phyloP scores from a whole-genome alignment of 805 yeast species.

The Pichia californica region DNA sequence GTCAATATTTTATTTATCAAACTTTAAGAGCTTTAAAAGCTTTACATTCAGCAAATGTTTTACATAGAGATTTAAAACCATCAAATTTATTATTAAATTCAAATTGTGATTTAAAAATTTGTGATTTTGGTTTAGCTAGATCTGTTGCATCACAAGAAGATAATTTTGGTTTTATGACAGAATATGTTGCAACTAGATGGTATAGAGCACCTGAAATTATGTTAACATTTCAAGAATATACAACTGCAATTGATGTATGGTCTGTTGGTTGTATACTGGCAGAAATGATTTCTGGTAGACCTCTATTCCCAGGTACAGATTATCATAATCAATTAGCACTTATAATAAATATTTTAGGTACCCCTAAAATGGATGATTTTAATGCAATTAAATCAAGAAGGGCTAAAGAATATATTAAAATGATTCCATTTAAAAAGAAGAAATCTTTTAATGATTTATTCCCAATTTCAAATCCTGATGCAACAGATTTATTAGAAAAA shows the following conservation, averaged over 20 bases:
- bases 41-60: constrained; percentile 87
- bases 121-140: constrained; percentile 91
- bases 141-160: constrained; percentile 56
- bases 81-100: constrained; percentile 79
- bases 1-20: constrained; percentile 90
- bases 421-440: constrained; percentile 66
- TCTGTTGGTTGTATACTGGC: constrained; percentile 94
- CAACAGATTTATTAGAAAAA: constrained; percentile 59
- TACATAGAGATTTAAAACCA: constrained; percentile 91
- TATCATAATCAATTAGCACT: constrained; percentile 85
- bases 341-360: constrained; percentile 79
- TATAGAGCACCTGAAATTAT: constrained; percentile 96
- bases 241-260: constrained; percentile 96
- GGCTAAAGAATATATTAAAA: constrained; percentile 81
- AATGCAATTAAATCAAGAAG: constrained; percentile 68
- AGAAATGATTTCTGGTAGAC: constrained; percentile 79
- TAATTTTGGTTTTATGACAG: constrained; percentile 82
- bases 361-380: constrained; percentile 78
- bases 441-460: constrained; percentile 47
- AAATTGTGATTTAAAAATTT: constrained; percentile 87
- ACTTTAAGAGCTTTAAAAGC: constrained; percentile 85
- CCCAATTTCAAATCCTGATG: constrained; percentile 54
- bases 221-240: constrained; percentile 89
- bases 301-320: constrained; percentile 90
- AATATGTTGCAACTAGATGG: constrained; percentile 97